phyloP scores from a whole-genome alignment of 2,329 filamentous ascomycete species.

The Cercospora brassicicola region DNA sequence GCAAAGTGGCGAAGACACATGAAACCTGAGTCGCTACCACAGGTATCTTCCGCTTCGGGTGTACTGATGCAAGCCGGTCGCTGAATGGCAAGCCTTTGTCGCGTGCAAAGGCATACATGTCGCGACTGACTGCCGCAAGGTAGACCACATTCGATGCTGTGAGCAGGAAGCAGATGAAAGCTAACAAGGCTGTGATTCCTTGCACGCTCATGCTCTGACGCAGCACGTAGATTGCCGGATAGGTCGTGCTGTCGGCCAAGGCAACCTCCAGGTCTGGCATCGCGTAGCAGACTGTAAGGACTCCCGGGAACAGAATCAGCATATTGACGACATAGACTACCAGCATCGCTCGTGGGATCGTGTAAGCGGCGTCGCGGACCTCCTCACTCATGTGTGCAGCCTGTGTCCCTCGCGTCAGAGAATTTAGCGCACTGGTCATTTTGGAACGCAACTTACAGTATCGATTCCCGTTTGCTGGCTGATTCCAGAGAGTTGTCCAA shows the following conservation, averaged over 20 bases:
- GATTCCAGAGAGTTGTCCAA: constrained; percentile 35
- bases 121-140: constrained; percentile 24
- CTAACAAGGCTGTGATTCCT: constrained; percentile 24
- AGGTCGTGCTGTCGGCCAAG: constrained; percentile 35
- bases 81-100: constrained; percentile 42
- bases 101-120: constrained; percentile 39
- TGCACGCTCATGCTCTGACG: constrained; percentile 20
- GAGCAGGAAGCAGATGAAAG: constrained; percentile 18
- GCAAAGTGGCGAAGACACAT: constrained; percentile 51
- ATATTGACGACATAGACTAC: constrained; percentile 48
- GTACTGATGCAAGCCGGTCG: constrained; percentile 35
- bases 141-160: constrained; percentile 21
- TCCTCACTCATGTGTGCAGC: constrained; percentile 34
- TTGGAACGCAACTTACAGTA: constrained; percentile 1
- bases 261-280: constrained; percentile 20
- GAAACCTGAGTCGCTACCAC: constrained; percentile 42
- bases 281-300: constrained; percentile 43
- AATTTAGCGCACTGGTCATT: background rate
- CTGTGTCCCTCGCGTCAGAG: background rate
- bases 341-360: constrained; percentile 32
- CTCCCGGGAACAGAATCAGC: constrained; percentile 45
- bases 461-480: constrained; percentile 28
- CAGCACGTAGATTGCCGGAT: constrained; percentile 42
- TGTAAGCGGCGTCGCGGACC: constrained; percentile 29
- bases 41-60: constrained; percentile 21